Conservation (phyloP, 352 stramenopile species). For the Phytophthora sansomeana region DNA sequence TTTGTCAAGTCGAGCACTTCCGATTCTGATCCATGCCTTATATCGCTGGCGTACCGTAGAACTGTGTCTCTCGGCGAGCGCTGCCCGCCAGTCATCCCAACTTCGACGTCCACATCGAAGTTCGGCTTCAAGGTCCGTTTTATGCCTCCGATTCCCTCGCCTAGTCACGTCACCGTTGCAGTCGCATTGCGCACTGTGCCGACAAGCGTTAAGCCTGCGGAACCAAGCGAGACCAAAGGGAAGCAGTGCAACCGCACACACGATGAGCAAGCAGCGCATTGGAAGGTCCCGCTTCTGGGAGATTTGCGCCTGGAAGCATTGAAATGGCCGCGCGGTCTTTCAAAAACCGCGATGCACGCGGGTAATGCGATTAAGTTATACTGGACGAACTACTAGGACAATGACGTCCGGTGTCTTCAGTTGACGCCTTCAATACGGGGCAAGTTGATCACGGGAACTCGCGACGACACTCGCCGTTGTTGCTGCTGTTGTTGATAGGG, state of each 20-base stretch:
- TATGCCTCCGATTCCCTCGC: conserved; percentile 23
- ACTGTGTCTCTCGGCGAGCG: conserved; percentile 8
- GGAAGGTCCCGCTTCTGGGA: too few relatives aligned
- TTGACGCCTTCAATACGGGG: conserved; percentile 76
- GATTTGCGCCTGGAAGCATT: too few relatives aligned
- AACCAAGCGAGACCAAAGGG: background rate
- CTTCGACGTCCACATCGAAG: conserved; percentile 19
- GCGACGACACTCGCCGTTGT: conserved; percentile 50
- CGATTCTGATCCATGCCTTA: conserved; percentile 6
- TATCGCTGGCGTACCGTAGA: conserved; percentile 24
- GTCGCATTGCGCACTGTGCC: conserved; percentile 9
- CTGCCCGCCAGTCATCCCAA: conserved; percentile 23
- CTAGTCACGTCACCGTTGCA: conserved; percentile 19
- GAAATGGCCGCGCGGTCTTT: background rate
- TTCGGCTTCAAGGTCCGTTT: conserved; percentile 8
- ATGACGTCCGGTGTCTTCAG: too few relatives aligned
- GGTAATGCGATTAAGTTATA: conserved; percentile 23
- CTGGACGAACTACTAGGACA: conserved; percentile 11
- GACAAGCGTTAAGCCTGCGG: conserved; percentile 15
- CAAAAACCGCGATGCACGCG: conserved; percentile 7
- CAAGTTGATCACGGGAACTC: conserved; percentile 64
- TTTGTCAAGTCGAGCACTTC: conserved; percentile 23
- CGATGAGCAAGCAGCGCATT: conserved; percentile 1
- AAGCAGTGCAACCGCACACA: too few relatives aligned
- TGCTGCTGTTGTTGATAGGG: conserved; percentile 48